These are phyloP conservation scores for Nepenthes alata DNA, from an alignment of 179 eudicot genomes.

Conservation along the genomic window DNA sequence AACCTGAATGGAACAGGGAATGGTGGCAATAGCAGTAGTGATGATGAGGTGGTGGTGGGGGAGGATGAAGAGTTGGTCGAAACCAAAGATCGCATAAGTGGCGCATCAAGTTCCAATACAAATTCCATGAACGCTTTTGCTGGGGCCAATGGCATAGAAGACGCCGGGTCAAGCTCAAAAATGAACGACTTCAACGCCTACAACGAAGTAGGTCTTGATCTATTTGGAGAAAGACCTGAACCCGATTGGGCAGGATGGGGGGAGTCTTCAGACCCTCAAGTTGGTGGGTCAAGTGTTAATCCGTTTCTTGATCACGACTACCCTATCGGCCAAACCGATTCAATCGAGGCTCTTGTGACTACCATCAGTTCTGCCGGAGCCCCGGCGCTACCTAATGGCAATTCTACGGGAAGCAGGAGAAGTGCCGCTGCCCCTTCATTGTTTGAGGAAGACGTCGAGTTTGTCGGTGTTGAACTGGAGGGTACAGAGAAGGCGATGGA, in stretches of 20 bases:
- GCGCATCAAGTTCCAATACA: conserved; percentile 19
- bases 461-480: conserved; percentile 88
- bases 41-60: conserved; percentile 87
- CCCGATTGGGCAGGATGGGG: conserved; percentile 81
- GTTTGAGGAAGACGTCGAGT: conserved; percentile 96
- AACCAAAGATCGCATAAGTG: conserved; percentile 25
- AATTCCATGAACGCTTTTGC: conserved; percentile 19
- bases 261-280: conserved; percentile 41
- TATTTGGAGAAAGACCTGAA: conserved; percentile 42
- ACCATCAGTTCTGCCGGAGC: conserved; percentile 24
- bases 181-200: conserved; percentile 3
- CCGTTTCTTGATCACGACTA: conserved; percentile 46
- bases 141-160: not conserved
- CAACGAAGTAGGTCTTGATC: conserved; percentile 17
- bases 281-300: conserved; percentile 46
- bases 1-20: conserved; percentile 44
- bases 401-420: conserved; percentile 24
- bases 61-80: conserved; percentile 60
- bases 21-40: conserved; percentile 52
- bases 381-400: conserved; percentile 30
- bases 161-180: too few species aligned
- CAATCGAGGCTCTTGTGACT: conserved; percentile 13
- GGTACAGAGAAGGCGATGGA: conserved; percentile 98
- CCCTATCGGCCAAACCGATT: conserved; percentile 8
- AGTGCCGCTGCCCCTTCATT: conserved; percentile 47